A percentile compares a stretch with the other conserved stretches of the same genome.
Conservation (phyloP, 495 filamentous ascomycete species). For the Letharia columbiana region DNA sequence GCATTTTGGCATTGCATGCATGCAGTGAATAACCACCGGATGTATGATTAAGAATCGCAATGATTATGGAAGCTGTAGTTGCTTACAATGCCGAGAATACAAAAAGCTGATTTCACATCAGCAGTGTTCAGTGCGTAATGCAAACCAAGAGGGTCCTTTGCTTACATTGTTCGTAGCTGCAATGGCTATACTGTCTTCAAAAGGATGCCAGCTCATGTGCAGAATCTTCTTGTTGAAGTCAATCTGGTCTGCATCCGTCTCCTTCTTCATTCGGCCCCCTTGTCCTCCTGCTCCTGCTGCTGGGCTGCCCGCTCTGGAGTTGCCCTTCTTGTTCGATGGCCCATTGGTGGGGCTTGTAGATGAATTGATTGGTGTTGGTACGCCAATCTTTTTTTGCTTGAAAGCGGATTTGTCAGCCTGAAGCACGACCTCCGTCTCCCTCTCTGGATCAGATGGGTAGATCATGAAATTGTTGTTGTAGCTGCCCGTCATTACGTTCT, state of each 20-base stretch:
- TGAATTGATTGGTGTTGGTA: conserved; percentile 92
- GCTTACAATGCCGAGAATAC: conserved; percentile 94
- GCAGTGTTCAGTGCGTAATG: conserved; percentile 21
- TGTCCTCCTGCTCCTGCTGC: conserved; percentile 66
- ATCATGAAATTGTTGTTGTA: conserved; percentile 99
- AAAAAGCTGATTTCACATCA: conserved; percentile 55
- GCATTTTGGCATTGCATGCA: conserved; percentile 13
- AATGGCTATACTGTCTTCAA: conserved; percentile 99
- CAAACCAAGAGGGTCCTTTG: conserved; percentile 17
- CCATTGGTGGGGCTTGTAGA: conserved; percentile 59
- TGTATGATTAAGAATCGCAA: conserved; percentile 4
- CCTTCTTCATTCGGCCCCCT: conserved; percentile 92
- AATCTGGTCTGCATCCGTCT: conserved; percentile 98
- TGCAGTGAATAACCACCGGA: conserved; percentile 1
- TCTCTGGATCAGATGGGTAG: conserved; percentile 89
- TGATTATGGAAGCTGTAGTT: conserved; percentile 14
- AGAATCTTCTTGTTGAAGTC: conserved; percentile 99
- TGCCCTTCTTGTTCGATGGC: conserved; percentile 69
- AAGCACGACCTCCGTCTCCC: conserved; percentile 93
- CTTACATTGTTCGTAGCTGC: conserved; percentile 98
- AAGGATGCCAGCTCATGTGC: conserved; percentile 99
- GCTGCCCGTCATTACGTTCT: conserved; percentile 98
- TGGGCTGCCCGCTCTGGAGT: conserved; percentile 80
- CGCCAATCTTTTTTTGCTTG: conserved; percentile 98
- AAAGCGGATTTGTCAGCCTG: conserved; percentile 98